Evolutionary conservation across 192 early-diverging fungal genomes (phyloP).

Genomic region (Coemansia sp.): DNA sequence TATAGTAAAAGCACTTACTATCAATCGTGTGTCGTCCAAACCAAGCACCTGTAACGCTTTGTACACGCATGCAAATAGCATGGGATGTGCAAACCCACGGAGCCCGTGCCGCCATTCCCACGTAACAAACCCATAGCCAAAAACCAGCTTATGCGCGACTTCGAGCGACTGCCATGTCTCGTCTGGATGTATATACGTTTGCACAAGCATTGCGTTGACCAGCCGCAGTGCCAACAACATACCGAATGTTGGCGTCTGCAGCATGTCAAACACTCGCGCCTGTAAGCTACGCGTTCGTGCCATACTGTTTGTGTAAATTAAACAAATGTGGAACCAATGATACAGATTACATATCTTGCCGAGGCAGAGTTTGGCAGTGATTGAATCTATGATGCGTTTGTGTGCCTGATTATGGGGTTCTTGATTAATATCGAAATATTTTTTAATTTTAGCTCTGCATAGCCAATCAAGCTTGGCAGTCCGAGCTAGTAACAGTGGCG

Average conservation of each 20-base stretch:
- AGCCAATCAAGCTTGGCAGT: no score
- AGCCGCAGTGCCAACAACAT: conserved; percentile 34
- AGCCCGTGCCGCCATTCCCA: conserved; percentile 92
- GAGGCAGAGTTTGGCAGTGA: no score
- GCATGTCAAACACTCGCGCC: no score
- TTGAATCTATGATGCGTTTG: no score
- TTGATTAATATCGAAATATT: no score
- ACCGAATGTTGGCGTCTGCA: background rate
- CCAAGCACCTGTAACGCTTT: conserved; percentile 58
- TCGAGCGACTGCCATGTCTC: conserved; percentile 98
- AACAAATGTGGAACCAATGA: no score
- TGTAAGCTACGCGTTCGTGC: no score
- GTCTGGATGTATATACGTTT: conserved; percentile 81
- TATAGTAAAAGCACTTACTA: conserved; percentile 56
- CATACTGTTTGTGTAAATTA: no score
- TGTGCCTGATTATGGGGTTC: no score
- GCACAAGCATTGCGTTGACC: conserved; percentile 36
- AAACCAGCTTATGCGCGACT: conserved; percentile 82
- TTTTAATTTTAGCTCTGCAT: no score
- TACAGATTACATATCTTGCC: no score
- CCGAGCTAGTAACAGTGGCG: no score
- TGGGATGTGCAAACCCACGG: conserved; percentile 80
- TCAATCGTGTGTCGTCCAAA: conserved; percentile 60
- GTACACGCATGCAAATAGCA: conserved; percentile 80
- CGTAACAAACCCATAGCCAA: conserved; percentile 89